These are phyloP conservation scores for Stipa capillata DNA, from an alignment of 176 grass and related monocot genomes.

Conservation along the genomic window DNA sequence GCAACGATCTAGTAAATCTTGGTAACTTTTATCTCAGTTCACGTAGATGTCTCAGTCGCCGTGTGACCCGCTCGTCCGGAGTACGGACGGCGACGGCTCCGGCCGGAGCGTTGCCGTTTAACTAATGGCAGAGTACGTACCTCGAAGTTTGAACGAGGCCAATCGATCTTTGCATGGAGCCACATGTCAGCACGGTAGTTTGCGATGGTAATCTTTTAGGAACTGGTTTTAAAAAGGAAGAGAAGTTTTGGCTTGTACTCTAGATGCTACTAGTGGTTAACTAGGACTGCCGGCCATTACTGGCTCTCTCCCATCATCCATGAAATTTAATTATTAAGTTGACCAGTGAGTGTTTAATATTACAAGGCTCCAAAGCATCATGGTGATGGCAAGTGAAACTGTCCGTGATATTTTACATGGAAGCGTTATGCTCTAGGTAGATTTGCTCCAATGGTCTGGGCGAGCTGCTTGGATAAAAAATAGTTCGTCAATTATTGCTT, in stretches of 20 bases:
- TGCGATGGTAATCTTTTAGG: background rate
- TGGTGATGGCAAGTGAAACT: slow-evolving; percentile 20
- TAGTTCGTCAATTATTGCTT: background rate
- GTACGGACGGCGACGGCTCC: slow-evolving; percentile 28
- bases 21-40: background rate
- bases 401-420: background rate
- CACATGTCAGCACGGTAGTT: slow-evolving; percentile 27
- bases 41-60: background rate
- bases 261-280: slow-evolving; percentile 8
- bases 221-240: background rate
- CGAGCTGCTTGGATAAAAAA: background rate
- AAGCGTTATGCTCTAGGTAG: slow-evolving; percentile 22
- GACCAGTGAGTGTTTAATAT: slow-evolving; percentile 3
- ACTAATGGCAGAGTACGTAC: slow-evolving; percentile 20
- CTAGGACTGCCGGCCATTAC: slow-evolving; percentile 37
- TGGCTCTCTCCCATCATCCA: slow-evolving; percentile 26
- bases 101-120: slow-evolving; percentile 28
- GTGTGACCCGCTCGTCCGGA: slow-evolving; percentile 8
- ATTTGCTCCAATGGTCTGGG: background rate
- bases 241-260: background rate
- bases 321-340: slow-evolving; percentile 22
- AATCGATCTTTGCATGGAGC: slow-evolving; percentile 17
- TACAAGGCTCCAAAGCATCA: slow-evolving; percentile 19
- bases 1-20: slow-evolving; percentile 10
- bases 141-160: background rate